Evolutionary conservation across 2,329 filamentous ascomycete species (phyloP), one percentile per base, ranked within the genome.

Genomic region (Talaromyces sp.): DNA sequence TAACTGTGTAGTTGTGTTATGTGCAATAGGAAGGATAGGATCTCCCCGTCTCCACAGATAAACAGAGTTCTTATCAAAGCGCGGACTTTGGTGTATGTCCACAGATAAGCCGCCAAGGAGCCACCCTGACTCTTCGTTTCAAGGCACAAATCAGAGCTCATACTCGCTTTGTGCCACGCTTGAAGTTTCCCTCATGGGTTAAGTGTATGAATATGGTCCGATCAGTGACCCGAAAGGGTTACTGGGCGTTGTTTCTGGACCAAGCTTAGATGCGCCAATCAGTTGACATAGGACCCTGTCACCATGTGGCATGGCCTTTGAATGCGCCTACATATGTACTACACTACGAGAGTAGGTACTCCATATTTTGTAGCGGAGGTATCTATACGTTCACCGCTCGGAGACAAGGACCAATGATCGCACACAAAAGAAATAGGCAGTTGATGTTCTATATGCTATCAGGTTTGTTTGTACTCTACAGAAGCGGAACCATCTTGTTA

Each of bases 381-480:
- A 54, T 54, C 31, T 54, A 22, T 33, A 54, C 16, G 2, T 47
- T 39, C 5, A 13, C 3, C 13, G 24, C 16, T 56, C 52, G 52
- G 52, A 9, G 52, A 22, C 22, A 56, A 16, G 13, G 45, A 22
- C 33, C 39, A 52, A 49, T 39, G 52, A 56, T 49, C 16, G 19
- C 52, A 56, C 19, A 63, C 61, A 63, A 60, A 66, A 11, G 64
- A 66, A 66, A 66, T 54, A 63, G 54, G 22, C 33, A 31, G 39
- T 69, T 68, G 60, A 56, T 49, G 68, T 77, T 52, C 73, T 78
- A 78, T 76, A 72, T 74, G 74, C 73, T 73, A 74, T 73, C 71
- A 69, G 71, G 70, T 72, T 61, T 61, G 47, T 52, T 52, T 69
- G 69, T 77, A 78, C 74, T 77, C 76, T 77, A 78, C 69, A 74